These are phyloP conservation scores for Pichia sp. DNA, from an alignment of 1,139 yeast species.

Conservation along the genomic window DNA sequence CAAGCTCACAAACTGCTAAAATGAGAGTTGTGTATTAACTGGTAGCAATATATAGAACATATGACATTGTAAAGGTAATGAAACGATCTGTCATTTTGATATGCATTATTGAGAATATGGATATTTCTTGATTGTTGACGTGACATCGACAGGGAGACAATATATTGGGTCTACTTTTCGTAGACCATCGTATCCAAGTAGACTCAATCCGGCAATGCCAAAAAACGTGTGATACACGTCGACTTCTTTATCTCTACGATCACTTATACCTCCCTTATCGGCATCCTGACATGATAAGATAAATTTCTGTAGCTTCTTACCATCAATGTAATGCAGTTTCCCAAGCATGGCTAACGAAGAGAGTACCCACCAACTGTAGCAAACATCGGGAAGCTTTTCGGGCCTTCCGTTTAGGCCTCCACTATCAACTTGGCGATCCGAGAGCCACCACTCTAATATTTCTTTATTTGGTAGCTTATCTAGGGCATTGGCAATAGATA, in stretches of 20 bases:
- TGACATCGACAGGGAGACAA: slow-evolving; percentile 64
- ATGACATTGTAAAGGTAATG: not conserved
- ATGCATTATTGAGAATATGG: slow-evolving; percentile 28
- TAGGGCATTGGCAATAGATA: slow-evolving; percentile 64
- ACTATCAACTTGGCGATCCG: slow-evolving; percentile 82
- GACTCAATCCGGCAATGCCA: slow-evolving; percentile 81
- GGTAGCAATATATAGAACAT: not conserved
- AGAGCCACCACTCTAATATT: slow-evolving; percentile 72
- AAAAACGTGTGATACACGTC: slow-evolving; percentile 92
- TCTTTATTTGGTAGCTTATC: slow-evolving; percentile 47
- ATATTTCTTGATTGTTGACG: slow-evolving; percentile 48
- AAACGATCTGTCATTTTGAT: not conserved
- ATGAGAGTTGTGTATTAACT: slow-evolving; percentile 40
- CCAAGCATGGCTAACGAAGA: slow-evolving; percentile 69
- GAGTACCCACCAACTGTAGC: slow-evolving; percentile 97
- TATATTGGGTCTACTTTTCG: slow-evolving; percentile 74
- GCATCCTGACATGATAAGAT: slow-evolving; percentile 76
- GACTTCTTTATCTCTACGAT: slow-evolving; percentile 83
- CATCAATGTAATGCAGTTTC: slow-evolving; percentile 71
- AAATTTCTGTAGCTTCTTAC: slow-evolving; percentile 53
- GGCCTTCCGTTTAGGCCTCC: slow-evolving; percentile 98
- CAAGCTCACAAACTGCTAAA: slow-evolving; percentile 48
- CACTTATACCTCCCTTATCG: slow-evolving; percentile 84
- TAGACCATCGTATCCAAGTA: slow-evolving; percentile 58
- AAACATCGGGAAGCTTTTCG: slow-evolving; percentile 91